Conservation (phyloP, 2,329 filamentous ascomycete species). For the Phaeomoniella chlamydospora region DNA sequence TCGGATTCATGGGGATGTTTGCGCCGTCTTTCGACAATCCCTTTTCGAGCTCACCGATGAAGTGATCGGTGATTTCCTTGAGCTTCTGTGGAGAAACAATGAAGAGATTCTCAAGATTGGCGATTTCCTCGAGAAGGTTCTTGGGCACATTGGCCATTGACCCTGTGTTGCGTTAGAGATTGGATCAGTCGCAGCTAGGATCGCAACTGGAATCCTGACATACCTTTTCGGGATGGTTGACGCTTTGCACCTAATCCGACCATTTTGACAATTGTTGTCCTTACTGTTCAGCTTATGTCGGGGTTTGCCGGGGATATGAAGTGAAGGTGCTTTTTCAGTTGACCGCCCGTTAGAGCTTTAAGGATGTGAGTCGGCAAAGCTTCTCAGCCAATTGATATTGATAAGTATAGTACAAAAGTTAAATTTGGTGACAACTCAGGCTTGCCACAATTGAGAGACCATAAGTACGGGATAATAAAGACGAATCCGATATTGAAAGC, state of each 20-base stretch:
- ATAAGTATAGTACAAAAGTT: too few relatives aligned
- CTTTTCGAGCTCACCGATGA: slow-evolving; percentile 75
- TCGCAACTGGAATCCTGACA: too few relatives aligned
- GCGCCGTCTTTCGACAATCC: slow-evolving; percentile 77
- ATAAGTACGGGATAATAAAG: too few relatives aligned
- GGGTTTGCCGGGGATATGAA: too few relatives aligned
- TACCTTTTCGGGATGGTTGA: slow-evolving; percentile 60
- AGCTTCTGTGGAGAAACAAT: slow-evolving; percentile 64
- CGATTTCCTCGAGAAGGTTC: slow-evolving; percentile 68
- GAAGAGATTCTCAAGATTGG: slow-evolving; percentile 71
- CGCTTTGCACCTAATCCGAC: slow-evolving; percentile 49
- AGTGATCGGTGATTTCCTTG: slow-evolving; percentile 82
- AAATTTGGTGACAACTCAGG: too few relatives aligned
- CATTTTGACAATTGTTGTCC: slow-evolving; percentile 37
- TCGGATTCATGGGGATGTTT: slow-evolving; percentile 97
- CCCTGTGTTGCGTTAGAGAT: slow-evolving; percentile 35
- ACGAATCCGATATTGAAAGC: too few relatives aligned
- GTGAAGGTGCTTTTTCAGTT: too few relatives aligned
- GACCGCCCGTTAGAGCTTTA: too few relatives aligned
- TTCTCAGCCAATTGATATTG: too few relatives aligned
- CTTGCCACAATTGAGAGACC: too few relatives aligned
- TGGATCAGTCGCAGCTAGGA: not conserved
- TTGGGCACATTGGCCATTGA: slow-evolving; percentile 86
- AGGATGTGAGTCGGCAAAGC: too few relatives aligned
- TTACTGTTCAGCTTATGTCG: too few relatives aligned